Evolutionary conservation across 345 rosid species (phyloP).

Genomic region (Ceriops decandra): DNA sequence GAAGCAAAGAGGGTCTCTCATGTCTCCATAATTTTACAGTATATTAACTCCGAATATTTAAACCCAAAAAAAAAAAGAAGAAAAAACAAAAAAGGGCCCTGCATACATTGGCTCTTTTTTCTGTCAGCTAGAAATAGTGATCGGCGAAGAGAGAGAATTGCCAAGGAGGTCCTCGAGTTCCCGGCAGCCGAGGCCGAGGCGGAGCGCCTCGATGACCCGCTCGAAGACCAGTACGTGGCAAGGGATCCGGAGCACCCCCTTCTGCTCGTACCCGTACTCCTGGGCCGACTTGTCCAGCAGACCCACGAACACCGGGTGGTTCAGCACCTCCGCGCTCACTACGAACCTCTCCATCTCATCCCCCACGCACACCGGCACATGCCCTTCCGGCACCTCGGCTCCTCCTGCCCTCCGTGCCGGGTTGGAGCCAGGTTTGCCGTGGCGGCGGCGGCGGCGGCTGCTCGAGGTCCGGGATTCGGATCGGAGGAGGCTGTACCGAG

Average conservation of each 20-base stretch:
- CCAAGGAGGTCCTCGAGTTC: slow-evolving; percentile 46
- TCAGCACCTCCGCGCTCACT: slow-evolving; percentile 76
- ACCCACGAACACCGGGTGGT: slow-evolving; percentile 75
- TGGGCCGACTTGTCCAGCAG: slow-evolving; percentile 82
- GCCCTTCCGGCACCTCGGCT: slow-evolving; percentile 62
- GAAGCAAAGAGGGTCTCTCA: too few relatives aligned
- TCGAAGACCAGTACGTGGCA: slow-evolving; percentile 81
- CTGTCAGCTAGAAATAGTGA: not conserved
- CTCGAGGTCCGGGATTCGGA: slow-evolving; percentile 32
- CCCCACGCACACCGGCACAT: slow-evolving; percentile 89
- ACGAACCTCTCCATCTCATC: slow-evolving; percentile 92
- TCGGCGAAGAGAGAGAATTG: slow-evolving; percentile 1
- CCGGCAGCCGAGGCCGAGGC: slow-evolving; percentile 58
- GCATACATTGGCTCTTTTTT: too few relatives aligned
- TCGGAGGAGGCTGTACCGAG: slow-evolving; percentile 70
- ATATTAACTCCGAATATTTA: too few relatives aligned
- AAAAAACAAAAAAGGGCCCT: too few relatives aligned
- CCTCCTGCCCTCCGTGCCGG: slow-evolving; percentile 25
- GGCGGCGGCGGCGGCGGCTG: slow-evolving; percentile 20
- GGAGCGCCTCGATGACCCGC: slow-evolving; percentile 69
- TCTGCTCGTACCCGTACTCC: slow-evolving; percentile 91
- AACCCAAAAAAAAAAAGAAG: too few relatives aligned
- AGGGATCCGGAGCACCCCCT: slow-evolving; percentile 84
- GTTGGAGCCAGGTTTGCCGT: not conserved
- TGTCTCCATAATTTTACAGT: too few relatives aligned